Evolutionary conservation across 257 asterid genomes (phyloP).

Genomic region (Lantana camara): DNA sequence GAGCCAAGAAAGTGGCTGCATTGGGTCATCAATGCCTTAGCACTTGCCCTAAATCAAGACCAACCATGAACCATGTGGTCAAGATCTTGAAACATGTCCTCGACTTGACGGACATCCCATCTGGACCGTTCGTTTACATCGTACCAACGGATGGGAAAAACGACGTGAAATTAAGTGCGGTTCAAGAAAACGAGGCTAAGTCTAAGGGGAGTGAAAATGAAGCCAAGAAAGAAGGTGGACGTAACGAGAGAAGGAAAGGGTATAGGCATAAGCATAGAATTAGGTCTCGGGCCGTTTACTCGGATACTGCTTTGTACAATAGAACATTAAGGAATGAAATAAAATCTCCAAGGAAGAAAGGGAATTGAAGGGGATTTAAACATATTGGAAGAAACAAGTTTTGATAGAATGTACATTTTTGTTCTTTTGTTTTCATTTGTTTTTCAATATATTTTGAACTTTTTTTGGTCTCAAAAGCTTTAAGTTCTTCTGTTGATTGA

Average conservation of each 20-base stretch:
- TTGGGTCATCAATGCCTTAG: constrained; percentile 69
- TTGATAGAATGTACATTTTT: constrained; percentile 24
- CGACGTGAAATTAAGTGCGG: constrained; percentile 17
- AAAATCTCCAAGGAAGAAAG: constrained; percentile 29
- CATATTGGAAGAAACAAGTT: constrained; percentile 20
- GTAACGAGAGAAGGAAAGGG: constrained; percentile 34
- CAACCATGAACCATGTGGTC: constrained; percentile 65
- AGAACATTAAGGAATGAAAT: constrained; percentile 30
- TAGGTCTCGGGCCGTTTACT: constrained; percentile 45
- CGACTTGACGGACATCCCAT: constrained; percentile 46
- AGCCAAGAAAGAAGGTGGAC: constrained; percentile 21
- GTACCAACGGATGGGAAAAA: constrained; percentile 39
- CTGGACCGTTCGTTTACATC: constrained; percentile 55
- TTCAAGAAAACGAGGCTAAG: constrained; percentile 22
- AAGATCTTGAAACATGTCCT: constrained; percentile 51
- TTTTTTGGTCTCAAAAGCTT: background rate
- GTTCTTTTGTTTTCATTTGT: constrained; percentile 13
- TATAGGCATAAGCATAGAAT: constrained; percentile 46
- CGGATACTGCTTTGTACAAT: constrained; percentile 48
- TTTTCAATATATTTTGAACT: background rate
- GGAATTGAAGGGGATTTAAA: background rate
- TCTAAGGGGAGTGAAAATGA: constrained; percentile 8
- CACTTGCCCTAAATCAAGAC: constrained; percentile 60
- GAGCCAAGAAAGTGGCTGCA: constrained; percentile 69
- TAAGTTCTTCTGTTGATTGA: too few relatives aligned